phyloP scores from a whole-genome alignment of 257 asterid genomes.

The Dorcoceras hygrometricum region DNA sequence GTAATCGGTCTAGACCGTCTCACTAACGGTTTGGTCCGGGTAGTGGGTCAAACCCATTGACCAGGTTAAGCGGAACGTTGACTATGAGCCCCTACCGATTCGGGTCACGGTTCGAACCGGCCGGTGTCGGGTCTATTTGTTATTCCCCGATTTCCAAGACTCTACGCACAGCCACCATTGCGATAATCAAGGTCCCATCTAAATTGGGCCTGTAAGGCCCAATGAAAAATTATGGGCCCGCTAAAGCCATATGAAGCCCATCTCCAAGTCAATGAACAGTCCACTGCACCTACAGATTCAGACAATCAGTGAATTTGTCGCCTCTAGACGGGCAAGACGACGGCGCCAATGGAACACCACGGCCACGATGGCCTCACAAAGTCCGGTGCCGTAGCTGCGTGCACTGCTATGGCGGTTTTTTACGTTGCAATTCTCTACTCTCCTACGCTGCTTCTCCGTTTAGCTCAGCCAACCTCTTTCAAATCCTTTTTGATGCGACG shows the following conservation, averaged over 20 bases:
- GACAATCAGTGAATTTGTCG: background rate
- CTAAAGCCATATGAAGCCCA: background rate
- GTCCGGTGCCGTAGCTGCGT: conserved; percentile 50
- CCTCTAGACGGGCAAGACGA: background rate
- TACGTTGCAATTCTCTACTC: conserved; percentile 81
- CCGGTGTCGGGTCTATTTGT: too few species aligned
- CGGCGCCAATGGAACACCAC: conserved; percentile 43
- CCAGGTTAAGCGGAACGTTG: too few species aligned
- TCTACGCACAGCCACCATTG: too few species aligned
- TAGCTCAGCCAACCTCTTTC: conserved; percentile 72
- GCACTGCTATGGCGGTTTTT: conserved; percentile 64
- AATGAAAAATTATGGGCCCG: too few species aligned
- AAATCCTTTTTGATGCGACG: conserved; percentile 68
- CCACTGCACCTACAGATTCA: background rate
- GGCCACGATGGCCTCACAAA: conserved; percentile 38
- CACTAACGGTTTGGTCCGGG: too few species aligned
- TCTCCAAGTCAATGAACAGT: background rate
- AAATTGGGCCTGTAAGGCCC: too few species aligned
- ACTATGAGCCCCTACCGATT: too few species aligned
- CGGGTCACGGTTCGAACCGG: too few species aligned
- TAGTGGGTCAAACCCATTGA: too few species aligned
- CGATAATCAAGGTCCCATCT: too few species aligned
- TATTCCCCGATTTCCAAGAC: too few species aligned
- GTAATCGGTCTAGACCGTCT: too few species aligned
- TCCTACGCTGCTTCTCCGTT: conserved; percentile 72